Evolutionary conservation across 345 rosid species (phyloP).

Genomic region (Citrus reticulata): DNA sequence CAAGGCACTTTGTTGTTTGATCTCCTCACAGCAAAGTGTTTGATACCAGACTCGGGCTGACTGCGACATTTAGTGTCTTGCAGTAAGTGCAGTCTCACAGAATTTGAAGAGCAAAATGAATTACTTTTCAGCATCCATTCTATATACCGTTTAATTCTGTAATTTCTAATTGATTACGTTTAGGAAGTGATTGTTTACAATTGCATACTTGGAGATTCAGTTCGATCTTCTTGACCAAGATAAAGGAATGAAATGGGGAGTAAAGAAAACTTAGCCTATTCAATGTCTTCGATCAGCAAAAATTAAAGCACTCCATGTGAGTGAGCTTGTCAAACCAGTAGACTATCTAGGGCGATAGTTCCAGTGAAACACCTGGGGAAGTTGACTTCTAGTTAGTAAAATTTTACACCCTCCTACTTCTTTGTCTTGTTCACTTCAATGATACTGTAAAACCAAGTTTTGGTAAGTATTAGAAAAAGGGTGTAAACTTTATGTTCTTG

Average conservation of each 20-base stretch:
- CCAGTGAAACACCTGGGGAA: background rate
- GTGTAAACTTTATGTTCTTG: background rate
- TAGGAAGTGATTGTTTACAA: background rate
- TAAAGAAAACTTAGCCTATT: background rate
- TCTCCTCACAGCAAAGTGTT: background rate
- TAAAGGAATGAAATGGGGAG: background rate
- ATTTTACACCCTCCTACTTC: background rate
- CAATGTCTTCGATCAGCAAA: background rate
- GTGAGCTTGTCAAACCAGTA: background rate
- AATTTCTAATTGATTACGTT: background rate
- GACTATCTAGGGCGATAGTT: background rate
- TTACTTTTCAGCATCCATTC: background rate
- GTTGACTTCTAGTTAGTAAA: background rate
- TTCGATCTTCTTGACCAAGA: background rate
- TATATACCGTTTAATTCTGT: background rate
- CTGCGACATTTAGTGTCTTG: background rate
- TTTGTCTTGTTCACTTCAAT: background rate
- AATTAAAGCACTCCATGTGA: background rate
- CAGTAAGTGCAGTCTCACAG: background rate
- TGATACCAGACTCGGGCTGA: background rate
- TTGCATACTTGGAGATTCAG: background rate
- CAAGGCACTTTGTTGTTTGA: background rate
- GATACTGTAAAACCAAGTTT: background rate
- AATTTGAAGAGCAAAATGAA: background rate
- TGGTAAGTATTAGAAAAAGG: background rate